Evolutionary conservation across 768 basidiomycete species (phyloP), one percentile per base, ranked within the genome.

Genomic region (Phylloporus sp.): DNA sequence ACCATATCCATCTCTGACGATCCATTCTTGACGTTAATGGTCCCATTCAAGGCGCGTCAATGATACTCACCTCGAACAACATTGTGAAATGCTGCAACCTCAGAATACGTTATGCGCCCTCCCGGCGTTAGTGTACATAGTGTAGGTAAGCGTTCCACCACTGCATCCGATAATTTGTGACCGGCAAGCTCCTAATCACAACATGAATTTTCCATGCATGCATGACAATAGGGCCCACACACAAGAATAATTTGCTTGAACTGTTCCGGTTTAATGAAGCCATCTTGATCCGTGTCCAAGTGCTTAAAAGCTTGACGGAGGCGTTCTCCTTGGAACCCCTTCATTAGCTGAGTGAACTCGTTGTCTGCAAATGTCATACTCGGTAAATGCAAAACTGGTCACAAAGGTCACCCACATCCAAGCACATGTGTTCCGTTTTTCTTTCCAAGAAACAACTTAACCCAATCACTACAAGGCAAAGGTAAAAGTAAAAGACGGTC

Each of bases 301-400:
- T 85, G 83, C 73, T 84, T 88, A 77, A 98, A 99, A 23, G 94
- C 88, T 72, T 99, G 97, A 54, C 97, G 88, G 49, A 99, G 76
- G 28, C 97, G 86, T 72, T 99, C 97, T 64, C 95, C 97, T 73
- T 97, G 97, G 50, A 97, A 80, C 38, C 94, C 95, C 72, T 97
- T 98, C 92, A 99, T 97, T 53, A 98, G 74, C 73, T 97, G 95
- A 27, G 94, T 97, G 73, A 98, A 98, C 71, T 98, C 95, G 67
- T 89, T 89, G 73, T 95, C 89, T 93, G 59, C 9, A 41, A 45
- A 55, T 5, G 16, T 22, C 35, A 31, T 35, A 39, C 36, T 63
- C 46, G 66, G 52, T 16, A 13, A 26, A 12, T 36, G 23, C 18
- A 39, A 42, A 51, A 10, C 43, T 22, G 27, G 24, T 39, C 7